Evolutionary conservation across 2,329 filamentous ascomycete genomes (phyloP).

Genomic region (Venturiaceae sp.): DNA sequence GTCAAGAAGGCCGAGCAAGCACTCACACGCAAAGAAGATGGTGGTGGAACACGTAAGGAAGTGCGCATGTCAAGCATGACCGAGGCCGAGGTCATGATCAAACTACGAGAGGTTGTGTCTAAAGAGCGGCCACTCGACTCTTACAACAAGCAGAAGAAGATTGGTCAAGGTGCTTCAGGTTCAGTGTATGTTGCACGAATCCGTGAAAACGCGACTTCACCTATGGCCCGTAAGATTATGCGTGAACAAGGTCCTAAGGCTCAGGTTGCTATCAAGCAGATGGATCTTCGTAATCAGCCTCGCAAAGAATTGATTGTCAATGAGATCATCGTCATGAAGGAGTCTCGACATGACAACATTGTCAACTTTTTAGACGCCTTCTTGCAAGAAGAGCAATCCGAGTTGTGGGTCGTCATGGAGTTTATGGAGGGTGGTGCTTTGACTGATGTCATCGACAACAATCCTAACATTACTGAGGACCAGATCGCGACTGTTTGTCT

Average conservation of each 20-base stretch:
- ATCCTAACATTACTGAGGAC: constrained; percentile 84
- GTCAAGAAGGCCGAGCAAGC: constrained; percentile 87
- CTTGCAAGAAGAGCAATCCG: constrained; percentile 83
- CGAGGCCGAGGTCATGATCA: constrained; percentile 94
- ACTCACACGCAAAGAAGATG: constrained; percentile 66
- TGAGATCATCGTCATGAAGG: constrained; percentile 99
- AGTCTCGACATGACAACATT: constrained; percentile 96
- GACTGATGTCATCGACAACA: constrained; percentile 98
- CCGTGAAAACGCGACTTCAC: constrained; percentile 77
- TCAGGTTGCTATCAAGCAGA: constrained; percentile 98
- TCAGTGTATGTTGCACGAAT: constrained; percentile 97
- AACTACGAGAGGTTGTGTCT: constrained; percentile 86
- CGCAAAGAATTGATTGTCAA: constrained; percentile 98
- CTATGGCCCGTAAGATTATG: constrained; percentile 66
- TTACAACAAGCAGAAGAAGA: constrained; percentile 99
- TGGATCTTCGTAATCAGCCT: constrained; percentile 96
- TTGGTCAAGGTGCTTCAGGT: constrained; percentile 94
- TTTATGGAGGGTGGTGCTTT: constrained; percentile 98
- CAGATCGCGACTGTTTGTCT: constrained; percentile 96
- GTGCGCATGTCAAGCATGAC: constrained; percentile 98
- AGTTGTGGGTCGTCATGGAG: constrained; percentile 99
- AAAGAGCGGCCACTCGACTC: constrained; percentile 91
- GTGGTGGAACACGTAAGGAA: constrained; percentile 70
- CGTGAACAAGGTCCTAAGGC: constrained; percentile 70
- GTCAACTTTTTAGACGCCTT: constrained; percentile 98